Conservation (phyloP, 2,329 filamentous ascomycete genomes). For the Ampelomyces quisqualis region DNA sequence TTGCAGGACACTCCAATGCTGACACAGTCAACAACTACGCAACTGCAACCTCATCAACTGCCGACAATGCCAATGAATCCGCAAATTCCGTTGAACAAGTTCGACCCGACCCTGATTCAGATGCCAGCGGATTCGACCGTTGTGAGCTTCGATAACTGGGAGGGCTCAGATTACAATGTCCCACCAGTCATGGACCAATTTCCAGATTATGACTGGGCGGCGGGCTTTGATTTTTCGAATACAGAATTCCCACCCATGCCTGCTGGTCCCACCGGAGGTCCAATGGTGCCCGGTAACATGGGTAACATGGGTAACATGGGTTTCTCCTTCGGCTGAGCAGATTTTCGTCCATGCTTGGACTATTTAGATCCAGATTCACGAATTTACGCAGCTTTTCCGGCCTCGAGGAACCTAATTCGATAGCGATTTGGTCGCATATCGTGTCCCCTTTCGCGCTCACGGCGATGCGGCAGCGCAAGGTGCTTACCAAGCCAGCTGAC, state of each 20-base stretch:
- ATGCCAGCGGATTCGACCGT: slow-evolving; percentile 21
- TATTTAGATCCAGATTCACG: too few relatives aligned
- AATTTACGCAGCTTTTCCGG: background rate
- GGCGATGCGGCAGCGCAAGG: background rate
- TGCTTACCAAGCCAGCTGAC: slow-evolving; percentile 5
- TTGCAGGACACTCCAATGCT: slow-evolving; percentile 3
- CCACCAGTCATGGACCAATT: slow-evolving; percentile 40
- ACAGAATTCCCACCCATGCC: slow-evolving; percentile 29
- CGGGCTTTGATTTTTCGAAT: slow-evolving; percentile 39
- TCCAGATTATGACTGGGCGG: slow-evolving; percentile 44
- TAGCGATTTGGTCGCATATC: too few relatives aligned
- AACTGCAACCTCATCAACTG: slow-evolving; percentile 17
- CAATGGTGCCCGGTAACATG: slow-evolving; percentile 22
- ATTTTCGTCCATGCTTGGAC: background rate
- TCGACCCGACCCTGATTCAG: slow-evolving; percentile 29
- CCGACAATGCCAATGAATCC: slow-evolving; percentile 16
- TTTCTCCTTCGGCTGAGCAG: slow-evolving; percentile 28
- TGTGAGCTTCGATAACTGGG: slow-evolving; percentile 33
- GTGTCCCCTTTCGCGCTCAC: too few relatives aligned
- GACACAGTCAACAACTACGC: slow-evolving; percentile 20
- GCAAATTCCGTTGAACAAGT: slow-evolving; percentile 27
- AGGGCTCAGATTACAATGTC: slow-evolving; percentile 30
- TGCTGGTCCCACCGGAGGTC: slow-evolving; percentile 18
- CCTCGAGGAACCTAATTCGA: too few relatives aligned
- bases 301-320: slow-evolving; percentile 28